Evolutionary conservation across 148 eudicot species (phyloP).

Genomic region (Rhododendron ferrugineum): DNA sequence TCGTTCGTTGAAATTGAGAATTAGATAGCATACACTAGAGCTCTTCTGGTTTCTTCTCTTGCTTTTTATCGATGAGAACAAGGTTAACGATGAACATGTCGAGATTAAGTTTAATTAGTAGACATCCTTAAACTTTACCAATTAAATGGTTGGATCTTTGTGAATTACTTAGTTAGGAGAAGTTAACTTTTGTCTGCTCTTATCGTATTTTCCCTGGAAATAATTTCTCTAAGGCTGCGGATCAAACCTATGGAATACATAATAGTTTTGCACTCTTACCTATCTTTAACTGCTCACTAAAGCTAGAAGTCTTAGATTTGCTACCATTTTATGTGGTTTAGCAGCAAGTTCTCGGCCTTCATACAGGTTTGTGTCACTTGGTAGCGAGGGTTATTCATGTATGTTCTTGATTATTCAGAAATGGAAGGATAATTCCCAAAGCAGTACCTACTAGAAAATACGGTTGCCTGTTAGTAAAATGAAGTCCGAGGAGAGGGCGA

Average conservation of each 20-base stretch:
- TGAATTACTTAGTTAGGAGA: neutral
- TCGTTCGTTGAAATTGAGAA: neutral
- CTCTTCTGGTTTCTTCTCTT: neutral
- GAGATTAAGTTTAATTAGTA: neutral
- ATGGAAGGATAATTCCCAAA: neutral
- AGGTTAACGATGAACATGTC: neutral
- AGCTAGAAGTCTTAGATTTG: neutral
- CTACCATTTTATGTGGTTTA: neutral
- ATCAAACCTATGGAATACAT: neutral
- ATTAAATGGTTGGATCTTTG: neutral
- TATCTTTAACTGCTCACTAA: neutral
- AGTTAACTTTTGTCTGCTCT: neutral
- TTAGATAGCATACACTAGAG: neutral
- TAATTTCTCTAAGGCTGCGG: neutral
- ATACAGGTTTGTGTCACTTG: neutral
- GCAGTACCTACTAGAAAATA: neutral
- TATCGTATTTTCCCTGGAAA: neutral
- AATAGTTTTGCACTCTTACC: neutral
- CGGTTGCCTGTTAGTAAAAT: neutral
- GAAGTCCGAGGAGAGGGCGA: neutral
- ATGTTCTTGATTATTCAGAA: neutral
- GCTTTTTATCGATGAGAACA: neutral
- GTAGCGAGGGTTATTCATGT: neutral
- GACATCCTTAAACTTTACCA: neutral
- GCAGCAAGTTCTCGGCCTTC: neutral